Base-by-base conservation (phyloP, 2,329 filamentous ascomycete species). In the Thielaviopsis euricoi region DNA sequence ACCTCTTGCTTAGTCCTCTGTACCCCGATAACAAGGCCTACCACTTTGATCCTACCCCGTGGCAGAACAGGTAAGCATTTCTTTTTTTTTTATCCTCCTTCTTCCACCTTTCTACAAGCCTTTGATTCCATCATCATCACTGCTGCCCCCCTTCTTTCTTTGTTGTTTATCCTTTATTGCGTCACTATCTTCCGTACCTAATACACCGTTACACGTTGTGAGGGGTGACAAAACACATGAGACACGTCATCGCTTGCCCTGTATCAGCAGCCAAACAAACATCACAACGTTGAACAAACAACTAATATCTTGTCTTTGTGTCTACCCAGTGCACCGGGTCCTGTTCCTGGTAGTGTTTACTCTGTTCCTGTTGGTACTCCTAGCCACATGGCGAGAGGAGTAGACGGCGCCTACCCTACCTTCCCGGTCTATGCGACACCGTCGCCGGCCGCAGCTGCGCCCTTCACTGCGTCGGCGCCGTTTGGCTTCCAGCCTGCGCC, bases 361-460 rank as follows among this genome's bases (percentile, higher is more conserved):
- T 58, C 59, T 6, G 59, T 60, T 46, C 59, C 59, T 13, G 59
- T 60, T 19, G 59, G 59, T 29, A 60, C 59, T 13, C 59, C 59
- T 12, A 60, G 60, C 60, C 63, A 63, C 59, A 65, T 62, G 63
- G 62, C 62, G 61, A 62, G 64, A 60, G 10, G 50, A 26, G 48
- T 50, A 48, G 58, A 60, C 12, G 49, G 52, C 10, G 51, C 71
- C 57, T 72, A 72, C 60, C 64, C 71, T 60, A 64, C 69, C 50
- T 66, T 70, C 48, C 65, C 72, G 37, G 67, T 69, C 37, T 76
- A 75, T 66, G 70, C 67, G 61, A 69, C 72, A 50, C 73, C 71
- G 53, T 69, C 73, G 43, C 65, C 71, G 15, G 71, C 74, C 22
- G 58, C 56, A n/a, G 55, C 59, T 10, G 59, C 59, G 19, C 56